phyloP scores from a whole-genome alignment of 495 filamentous ascomycete genomes.

The Neurospora cerealis region DNA sequence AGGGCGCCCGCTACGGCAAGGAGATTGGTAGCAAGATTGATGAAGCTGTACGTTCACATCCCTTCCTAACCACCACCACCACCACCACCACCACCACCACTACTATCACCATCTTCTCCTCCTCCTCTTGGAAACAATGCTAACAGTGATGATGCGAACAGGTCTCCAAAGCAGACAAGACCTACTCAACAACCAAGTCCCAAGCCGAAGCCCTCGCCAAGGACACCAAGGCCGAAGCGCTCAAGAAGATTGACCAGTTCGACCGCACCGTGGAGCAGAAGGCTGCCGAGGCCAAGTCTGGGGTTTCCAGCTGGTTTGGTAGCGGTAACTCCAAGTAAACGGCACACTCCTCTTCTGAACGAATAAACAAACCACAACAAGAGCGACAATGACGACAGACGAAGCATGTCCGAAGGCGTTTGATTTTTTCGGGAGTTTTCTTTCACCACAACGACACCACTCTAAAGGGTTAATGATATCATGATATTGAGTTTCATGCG shows the following conservation, averaged over 20 bases:
- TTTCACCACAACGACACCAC: too few species aligned
- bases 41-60: constrained; percentile 26
- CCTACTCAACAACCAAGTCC: constrained; percentile 44
- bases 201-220: constrained; percentile 52
- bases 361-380: too few species aligned
- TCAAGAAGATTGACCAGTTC: constrained; percentile 61
- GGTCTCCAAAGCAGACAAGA: constrained; percentile 51
- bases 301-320: constrained; percentile 73
- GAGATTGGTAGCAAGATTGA: constrained; percentile 39
- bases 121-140: neutral
- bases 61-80: too few species aligned
- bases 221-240: constrained; percentile 43
- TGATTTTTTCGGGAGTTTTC: too few species aligned
- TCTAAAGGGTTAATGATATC: too few species aligned
- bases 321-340: constrained; percentile 35
- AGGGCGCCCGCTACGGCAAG: constrained; percentile 30
- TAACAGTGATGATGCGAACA: constrained; percentile 24
- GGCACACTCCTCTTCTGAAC: too few species aligned
- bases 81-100: constrained; percentile 3
- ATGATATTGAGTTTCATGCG: too few species aligned
- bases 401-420: too few species aligned
- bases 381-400: too few species aligned
- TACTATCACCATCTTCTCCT: neutral
- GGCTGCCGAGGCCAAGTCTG: constrained; percentile 68
- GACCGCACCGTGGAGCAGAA: constrained; percentile 70